phyloP scores from a whole-genome alignment of 75 land plant species.

The Picea glauca region DNA sequence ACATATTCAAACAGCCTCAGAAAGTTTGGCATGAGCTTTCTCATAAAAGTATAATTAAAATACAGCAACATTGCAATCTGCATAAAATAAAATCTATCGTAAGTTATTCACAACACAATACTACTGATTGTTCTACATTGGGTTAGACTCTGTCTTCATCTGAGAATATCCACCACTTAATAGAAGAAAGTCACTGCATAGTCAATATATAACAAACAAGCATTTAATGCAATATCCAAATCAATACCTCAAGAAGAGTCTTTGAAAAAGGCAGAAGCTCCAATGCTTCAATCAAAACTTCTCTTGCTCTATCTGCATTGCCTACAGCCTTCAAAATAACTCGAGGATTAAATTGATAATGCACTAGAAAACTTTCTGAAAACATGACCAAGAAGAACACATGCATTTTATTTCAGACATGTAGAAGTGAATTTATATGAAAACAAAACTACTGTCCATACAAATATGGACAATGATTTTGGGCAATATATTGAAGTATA shows the following conservation, averaged over 20 bases:
- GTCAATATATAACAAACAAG: not conserved
- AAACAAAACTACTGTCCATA: too few species aligned
- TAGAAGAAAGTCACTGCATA: too few species aligned
- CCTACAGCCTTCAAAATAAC: slow-evolving; percentile 46
- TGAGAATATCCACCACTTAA: too few species aligned
- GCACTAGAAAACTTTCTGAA: not conserved
- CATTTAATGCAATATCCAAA: not conserved
- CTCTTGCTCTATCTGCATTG: slow-evolving; percentile 71
- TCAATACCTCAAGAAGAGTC: slow-evolving; percentile 73
- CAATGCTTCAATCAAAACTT: slow-evolving; percentile 51
- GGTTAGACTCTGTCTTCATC: not conserved
- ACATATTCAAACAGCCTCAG: not conserved
- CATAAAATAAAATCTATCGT: not conserved
- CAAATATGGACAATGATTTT: too few species aligned
- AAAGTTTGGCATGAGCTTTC: not conserved
- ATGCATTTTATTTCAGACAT: not conserved
- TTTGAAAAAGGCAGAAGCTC: slow-evolving; percentile 69
- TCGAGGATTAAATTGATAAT: not conserved
- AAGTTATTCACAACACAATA: not conserved
- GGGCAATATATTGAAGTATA: too few species aligned
- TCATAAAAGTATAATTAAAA: not conserved
- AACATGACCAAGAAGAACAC: not conserved
- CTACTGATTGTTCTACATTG: not conserved
- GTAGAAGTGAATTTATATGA: not conserved
- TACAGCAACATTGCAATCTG: not conserved